Evolutionary conservation across 306 rosid species (phyloP).

Genomic region (Gynostemma pentaphyllum): DNA sequence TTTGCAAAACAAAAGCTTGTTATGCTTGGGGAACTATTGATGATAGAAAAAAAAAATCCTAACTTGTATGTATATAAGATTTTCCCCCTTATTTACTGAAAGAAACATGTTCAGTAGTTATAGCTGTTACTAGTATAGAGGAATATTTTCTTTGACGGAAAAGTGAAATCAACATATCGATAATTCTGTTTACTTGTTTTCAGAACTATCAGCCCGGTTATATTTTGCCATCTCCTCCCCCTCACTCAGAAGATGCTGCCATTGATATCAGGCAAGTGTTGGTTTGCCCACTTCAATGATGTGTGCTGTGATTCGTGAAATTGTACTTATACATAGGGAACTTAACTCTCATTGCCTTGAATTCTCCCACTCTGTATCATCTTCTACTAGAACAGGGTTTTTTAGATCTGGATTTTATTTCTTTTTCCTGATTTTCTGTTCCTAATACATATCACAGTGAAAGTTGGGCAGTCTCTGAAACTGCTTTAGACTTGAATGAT

Average conservation of each 20-base stretch:
- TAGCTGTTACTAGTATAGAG: background rate
- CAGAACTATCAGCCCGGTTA: slow-evolving; percentile 84
- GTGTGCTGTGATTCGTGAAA: background rate
- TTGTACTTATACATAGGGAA: background rate
- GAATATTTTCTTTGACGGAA: background rate
- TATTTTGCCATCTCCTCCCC: slow-evolving; percentile 74
- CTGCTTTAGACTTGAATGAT: slow-evolving; percentile 86
- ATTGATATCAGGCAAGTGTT: slow-evolving; percentile 73
- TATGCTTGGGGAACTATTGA: background rate
- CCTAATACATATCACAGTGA: slow-evolving; percentile 32
- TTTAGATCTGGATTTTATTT: slow-evolving; percentile 4
- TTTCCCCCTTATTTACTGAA: background rate
- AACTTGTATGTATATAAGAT: background rate
- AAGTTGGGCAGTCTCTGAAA: slow-evolving; percentile 95
- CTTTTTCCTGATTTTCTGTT: slow-evolving; percentile 12
- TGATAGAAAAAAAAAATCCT: background rate
- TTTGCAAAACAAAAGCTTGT: background rate
- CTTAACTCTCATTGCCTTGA: background rate
- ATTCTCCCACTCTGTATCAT: background rate
- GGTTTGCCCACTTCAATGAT: background rate
- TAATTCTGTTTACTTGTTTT: slow-evolving; percentile 7
- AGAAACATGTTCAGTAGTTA: background rate
- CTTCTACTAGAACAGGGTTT: background rate
- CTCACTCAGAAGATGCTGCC: slow-evolving; percentile 67
- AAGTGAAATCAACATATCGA: slow-evolving; percentile 1